These are phyloP conservation scores for Plantago major DNA, from an alignment of 257 asterid genomes.

Conservation along the genomic window DNA sequence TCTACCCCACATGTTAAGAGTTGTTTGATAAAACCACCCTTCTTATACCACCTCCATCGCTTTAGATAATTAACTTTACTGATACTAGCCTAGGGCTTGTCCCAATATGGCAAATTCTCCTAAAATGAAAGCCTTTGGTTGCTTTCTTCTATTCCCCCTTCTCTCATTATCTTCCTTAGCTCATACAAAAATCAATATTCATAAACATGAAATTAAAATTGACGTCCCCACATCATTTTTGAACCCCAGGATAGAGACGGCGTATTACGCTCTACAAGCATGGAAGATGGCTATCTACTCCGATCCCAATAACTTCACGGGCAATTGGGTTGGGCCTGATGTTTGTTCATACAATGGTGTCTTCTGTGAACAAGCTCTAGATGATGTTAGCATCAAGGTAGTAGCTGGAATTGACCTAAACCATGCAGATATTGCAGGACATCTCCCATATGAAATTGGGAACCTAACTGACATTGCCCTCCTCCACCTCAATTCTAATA, in stretches of 20 bases:
- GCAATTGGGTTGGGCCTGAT: slow-evolving; percentile 63
- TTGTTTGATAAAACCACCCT: background rate
- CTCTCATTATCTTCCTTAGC: slow-evolving; percentile 19
- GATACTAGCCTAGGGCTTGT: slow-evolving; percentile 42
- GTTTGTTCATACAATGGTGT: slow-evolving; percentile 71
- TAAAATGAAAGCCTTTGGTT: slow-evolving; percentile 42
- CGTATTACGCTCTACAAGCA: slow-evolving; percentile 59
- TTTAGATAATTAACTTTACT: background rate
- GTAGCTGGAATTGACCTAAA: slow-evolving; percentile 86
- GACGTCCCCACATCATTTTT: background rate
- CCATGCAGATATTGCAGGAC: slow-evolving; percentile 75
- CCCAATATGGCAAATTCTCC: slow-evolving; percentile 27
- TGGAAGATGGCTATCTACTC: slow-evolving; percentile 59
- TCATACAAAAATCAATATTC: slow-evolving; percentile 11
- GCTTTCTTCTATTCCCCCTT: slow-evolving; percentile 26
- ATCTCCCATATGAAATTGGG: slow-evolving; percentile 58
- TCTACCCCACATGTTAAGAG: background rate
- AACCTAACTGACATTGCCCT: slow-evolving; percentile 49
- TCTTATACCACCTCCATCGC: slow-evolving; percentile 11
- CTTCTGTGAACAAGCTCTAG: slow-evolving; percentile 53
- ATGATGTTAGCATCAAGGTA: slow-evolving; percentile 38
- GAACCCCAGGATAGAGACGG: slow-evolving; percentile 48
- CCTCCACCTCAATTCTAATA: slow-evolving; percentile 64
- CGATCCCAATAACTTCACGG: slow-evolving; percentile 57
- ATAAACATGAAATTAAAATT: background rate